phyloP scores from a whole-genome alignment of 2,329 filamentous ascomycete genomes.

The Madurella mycetomatis region DNA sequence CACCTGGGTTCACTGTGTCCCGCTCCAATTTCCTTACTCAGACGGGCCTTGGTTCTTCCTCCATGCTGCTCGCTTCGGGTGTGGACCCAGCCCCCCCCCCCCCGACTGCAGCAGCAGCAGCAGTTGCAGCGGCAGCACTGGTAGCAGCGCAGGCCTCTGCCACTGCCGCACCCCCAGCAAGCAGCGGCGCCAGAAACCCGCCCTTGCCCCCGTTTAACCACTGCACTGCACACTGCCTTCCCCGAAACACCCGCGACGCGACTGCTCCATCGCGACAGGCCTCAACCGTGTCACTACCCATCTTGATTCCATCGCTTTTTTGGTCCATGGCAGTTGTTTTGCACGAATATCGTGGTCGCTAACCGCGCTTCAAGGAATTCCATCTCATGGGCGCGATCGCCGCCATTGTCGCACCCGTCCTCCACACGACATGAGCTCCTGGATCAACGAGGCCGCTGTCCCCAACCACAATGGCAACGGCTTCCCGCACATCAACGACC shows the following conservation, averaged over 20 bases:
- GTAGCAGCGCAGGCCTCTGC: constrained; percentile 5
- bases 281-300: constrained; percentile 45
- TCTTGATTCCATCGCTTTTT: constrained; percentile 31
- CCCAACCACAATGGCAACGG: constrained; percentile 67
- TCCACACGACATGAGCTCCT: constrained; percentile 60
- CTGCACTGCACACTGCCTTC: constrained; percentile 26
- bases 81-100: constrained; percentile 16
- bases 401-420: constrained; percentile 23
- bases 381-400: constrained; percentile 44
- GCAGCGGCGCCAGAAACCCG: constrained; percentile 20
- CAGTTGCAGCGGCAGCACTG: neutral
- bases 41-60: constrained; percentile 6
- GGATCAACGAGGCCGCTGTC: constrained; percentile 66
- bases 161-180: constrained; percentile 14
- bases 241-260: constrained; percentile 39
- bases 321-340: constrained; percentile 39
- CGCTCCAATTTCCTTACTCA: constrained; percentile 2
- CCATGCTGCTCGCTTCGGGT: constrained; percentile 14
- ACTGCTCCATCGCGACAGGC: constrained; percentile 43
- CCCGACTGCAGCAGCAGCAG: constrained; percentile 8
- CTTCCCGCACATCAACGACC: constrained; percentile 61
- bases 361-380: constrained; percentile 23
- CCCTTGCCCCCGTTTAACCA: constrained; percentile 25
- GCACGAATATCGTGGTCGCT: constrained; percentile 19
- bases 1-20: neutral